A percentile compares a stretch with the other conserved stretches of the same genome.
These are phyloP conservation scores for Fusarium falciforme DNA, from an alignment of 2,329 filamentous ascomycete genomes.

Conservation along the genomic window DNA sequence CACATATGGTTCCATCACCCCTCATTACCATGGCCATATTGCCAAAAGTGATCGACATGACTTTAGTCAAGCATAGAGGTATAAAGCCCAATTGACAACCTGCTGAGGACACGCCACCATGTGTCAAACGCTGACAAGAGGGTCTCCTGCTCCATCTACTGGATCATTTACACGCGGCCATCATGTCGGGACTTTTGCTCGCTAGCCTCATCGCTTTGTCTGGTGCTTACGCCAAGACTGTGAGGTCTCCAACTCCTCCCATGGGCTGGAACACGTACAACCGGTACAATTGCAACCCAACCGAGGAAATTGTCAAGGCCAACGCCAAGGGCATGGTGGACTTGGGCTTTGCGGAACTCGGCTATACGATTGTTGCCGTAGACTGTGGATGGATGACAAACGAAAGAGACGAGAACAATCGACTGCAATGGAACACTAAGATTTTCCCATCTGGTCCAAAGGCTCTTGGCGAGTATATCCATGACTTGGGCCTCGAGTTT, in stretches of 20 bases:
- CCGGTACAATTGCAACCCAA: constrained; percentile 44
- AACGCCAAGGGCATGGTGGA: constrained; percentile 66
- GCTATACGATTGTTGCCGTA: constrained; percentile 66
- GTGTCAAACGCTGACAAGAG: background rate
- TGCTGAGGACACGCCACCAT: background rate
- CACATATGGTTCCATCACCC: background rate
- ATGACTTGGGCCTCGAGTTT: constrained; percentile 60
- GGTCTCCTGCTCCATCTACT: background rate
- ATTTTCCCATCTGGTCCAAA: constrained; percentile 63
- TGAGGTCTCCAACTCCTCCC: constrained; percentile 50
- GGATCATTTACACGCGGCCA: background rate
- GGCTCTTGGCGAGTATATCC: constrained; percentile 62
- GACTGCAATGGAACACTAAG: constrained; percentile 61
- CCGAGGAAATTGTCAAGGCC: constrained; percentile 42
- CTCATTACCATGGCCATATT: background rate
- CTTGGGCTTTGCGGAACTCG: constrained; percentile 61
- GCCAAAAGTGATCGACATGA: background rate
- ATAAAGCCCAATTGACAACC: background rate
- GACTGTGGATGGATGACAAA: constrained; percentile 68
- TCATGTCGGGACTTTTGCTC: constrained; percentile 14
- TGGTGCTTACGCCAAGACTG: constrained; percentile 9
- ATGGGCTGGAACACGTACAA: constrained; percentile 73
- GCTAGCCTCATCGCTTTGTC: constrained; percentile 12
- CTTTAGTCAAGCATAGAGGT: background rate
- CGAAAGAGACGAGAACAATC: constrained; percentile 55